Base-by-base conservation (phyloP, 1,139 yeast species). In the Nakaseomyces kungkrabaensis region DNA sequence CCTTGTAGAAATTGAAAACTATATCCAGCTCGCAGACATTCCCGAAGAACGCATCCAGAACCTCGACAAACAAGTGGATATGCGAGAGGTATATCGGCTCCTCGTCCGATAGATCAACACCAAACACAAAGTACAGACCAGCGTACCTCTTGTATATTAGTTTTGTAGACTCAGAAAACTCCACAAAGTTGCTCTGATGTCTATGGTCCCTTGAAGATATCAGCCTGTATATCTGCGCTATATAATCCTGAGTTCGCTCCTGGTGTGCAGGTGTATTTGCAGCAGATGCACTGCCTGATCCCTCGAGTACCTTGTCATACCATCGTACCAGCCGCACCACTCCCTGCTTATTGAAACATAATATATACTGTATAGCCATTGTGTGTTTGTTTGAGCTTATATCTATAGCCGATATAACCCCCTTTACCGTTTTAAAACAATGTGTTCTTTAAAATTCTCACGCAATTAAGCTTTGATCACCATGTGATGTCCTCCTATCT, bases 1-100 rank as follows among this genome's bases (percentile, higher is more conserved):
- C 77, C 64, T 82, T 84, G 68, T 81, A 79, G 66, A 86, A 86
- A 65, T 85, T 85, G 69, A 85, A 86, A 25, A 87, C 89, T 52
- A 87, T 75, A 65, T 92, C 98, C 59, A 92, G 74, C 68, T 92
- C 98, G 69, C 97, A 90, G n/a, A 92, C 98, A 61, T 84, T 89
- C 48, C 79, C 78, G 62, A 92, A 92, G 66, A 85, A 88, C 5
- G 82, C 75, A 65, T 92, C 98, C 53, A 92, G 71, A 9, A 89
- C 79, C 67, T 92, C 97, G 27, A 92, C 97, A 57, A 92, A 79
- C 50, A 90, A 72, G 63, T 92, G 98, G 36, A 92, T 79, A 33
- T 88, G 81, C 56, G 92, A 96, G 51, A 92, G 72, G 62, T 85
- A 85, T 51, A 83, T 79, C 54, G 92, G 74, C 63, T 90, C 97